Base-by-base conservation (phyloP, 495 filamentous ascomycete species). In the Elasticomyces elasticus region DNA sequence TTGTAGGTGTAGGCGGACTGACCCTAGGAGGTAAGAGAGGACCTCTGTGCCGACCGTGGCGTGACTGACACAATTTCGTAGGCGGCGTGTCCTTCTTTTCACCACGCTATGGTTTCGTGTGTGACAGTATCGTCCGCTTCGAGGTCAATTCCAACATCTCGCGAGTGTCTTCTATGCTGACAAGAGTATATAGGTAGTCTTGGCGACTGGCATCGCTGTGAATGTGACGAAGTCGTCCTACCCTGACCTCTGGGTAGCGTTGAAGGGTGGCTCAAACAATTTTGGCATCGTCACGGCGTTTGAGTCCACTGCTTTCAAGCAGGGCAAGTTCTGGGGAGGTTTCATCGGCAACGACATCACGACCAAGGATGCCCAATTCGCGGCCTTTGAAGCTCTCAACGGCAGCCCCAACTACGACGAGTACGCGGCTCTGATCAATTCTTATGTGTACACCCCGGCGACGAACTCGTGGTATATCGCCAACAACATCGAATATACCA, bases 201-300 rank as follows among this genome's bases (percentile, higher is more conserved):
- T 63, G 15, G 62, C 66, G 6, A 33, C 27, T 40, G 63, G 67
- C 11, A 20, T 24, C 11, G 50, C 68, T 20, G 40, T 66, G 24
- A 56, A 64, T 17, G 67, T 53, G 22, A 64, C 60, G 52, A 28
- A 37, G 2, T 49, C 45, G 0, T 35, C 42, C 10, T 46, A 73
- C 54, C 59, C 62, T 0, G 69, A 74, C 37, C 67, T 75, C 0
- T 71, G 64, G 17, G 62, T 58, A 50, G 73, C 68, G 9, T 56
- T 75, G 19, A 61, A 66, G 31, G 74, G 72, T n/a, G 71, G 69
- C 12, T 30, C 28, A 22, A 67, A 64, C 25, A 74, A 73, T 57
- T 73, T 76, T 37, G 71, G 73, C n/a, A 60, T 76, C 35, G 63
- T 76, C 10, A 71, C 69, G 0, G 41, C 51, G 1, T 66, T 70